Base-by-base conservation (phyloP, 2,329 filamentous ascomycete species). In the Cladophialophora yegresii region DNA sequence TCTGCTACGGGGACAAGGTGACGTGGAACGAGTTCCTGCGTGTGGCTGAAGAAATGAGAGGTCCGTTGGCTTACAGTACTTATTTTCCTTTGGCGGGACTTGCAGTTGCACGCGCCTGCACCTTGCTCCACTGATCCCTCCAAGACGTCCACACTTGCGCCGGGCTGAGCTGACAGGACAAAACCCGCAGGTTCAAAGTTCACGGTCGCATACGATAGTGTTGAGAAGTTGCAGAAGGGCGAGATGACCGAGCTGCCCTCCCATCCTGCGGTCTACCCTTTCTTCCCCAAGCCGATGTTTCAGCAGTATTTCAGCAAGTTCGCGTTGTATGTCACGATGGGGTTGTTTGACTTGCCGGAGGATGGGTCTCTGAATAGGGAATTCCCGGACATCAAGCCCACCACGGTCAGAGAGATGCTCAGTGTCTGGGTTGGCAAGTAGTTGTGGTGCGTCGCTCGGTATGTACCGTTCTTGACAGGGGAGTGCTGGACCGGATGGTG, bases 11-110 rank as follows among this genome's bases (percentile, higher is more conserved):
- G 0, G 80, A 82, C 59, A 74, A 75, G 47, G 61, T 79, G 16
- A 80, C 79, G 0, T 80, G 75, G 70, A 81, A 81, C 47, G 73
- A 83, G 67, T 69, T 83, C 6, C 59, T 83, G n/a, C 53, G 56
- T n/a, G 63, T 79, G 16, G 81, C 77, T 0, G 79, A 82, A 67
- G 73, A 77, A 50, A 72, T 76, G 30, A 77, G 73, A 57, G 79
- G 80, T 73, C 72, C 76, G 73, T 65, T 65, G 58, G 30, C 65
- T 13, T 28, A 6, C 26, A 28, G 26, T 6, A n/a, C n/a, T n/a
- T n/a, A n/a, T n/a, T n/a, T 4, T 56, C n/a, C 2, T n/a, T 28
- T 10, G 13, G 33, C 28, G 16, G 9, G 20, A 23, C n/a, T 12
- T 28, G 26, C 26, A 28, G 26, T 6, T 28, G 26, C 26, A 28